phyloP scores from a whole-genome alignment of 768 basidiomycete species.

The Podaxis pistillaris region DNA sequence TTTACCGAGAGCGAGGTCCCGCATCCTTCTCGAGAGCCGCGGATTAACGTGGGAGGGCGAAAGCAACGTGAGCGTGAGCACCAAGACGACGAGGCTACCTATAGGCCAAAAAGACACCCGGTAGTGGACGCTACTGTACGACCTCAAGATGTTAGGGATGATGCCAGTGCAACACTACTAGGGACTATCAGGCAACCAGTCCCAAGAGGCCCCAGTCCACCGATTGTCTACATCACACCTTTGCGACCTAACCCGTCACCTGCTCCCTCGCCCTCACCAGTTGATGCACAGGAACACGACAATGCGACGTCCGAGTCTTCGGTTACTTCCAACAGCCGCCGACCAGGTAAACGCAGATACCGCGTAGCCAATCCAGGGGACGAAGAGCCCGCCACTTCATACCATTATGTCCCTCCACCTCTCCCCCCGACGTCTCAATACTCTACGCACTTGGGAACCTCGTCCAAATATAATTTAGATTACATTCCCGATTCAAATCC shows the following conservation, averaged over 20 bases:
- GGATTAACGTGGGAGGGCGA: neutral
- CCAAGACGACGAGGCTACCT: conserved; percentile 8
- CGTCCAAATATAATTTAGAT: conserved; percentile 5
- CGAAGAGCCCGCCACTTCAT: neutral
- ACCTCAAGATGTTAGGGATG: conserved; percentile 5
- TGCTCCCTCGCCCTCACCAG: conserved; percentile 20
- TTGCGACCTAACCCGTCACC: conserved; percentile 26
- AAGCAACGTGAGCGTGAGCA: conserved; percentile 1
- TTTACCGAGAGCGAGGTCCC: conserved; percentile 25
- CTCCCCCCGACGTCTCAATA: conserved; percentile 8
- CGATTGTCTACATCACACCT: conserved; percentile 26
- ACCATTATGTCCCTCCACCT: conserved; percentile 8
- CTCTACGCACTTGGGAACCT: conserved; percentile 7
- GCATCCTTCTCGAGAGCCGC: conserved; percentile 8
- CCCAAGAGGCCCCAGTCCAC: conserved; percentile 25
- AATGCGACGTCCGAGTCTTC: conserved; percentile 17
- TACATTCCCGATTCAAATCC: conserved; percentile 2
- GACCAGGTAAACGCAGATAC: conserved; percentile 13
- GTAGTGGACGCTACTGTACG: neutral
- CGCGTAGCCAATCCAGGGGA: conserved; percentile 5
- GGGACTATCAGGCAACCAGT: conserved; percentile 7
- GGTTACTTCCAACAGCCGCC: conserved; percentile 12
- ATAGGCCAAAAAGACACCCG: neutral
- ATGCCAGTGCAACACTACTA: neutral
- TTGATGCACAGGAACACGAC: conserved; percentile 3